Evolutionary conservation across 331 rosid genomes (phyloP), one percentile per base, ranked within the genome.

Genomic region (Acacia concinna): DNA sequence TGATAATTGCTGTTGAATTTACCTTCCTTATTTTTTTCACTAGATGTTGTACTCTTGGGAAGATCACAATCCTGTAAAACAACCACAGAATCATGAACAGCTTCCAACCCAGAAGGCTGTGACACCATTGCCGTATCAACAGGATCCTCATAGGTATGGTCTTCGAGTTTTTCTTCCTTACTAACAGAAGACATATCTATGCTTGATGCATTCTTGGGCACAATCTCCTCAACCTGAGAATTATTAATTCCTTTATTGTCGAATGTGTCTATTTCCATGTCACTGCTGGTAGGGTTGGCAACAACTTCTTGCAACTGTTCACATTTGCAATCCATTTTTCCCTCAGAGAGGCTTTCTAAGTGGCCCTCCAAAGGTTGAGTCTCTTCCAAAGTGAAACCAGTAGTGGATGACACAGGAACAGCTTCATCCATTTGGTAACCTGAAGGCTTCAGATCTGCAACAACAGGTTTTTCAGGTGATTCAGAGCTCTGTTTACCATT

Each of bases 311-410:
- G 81, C 35, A 56, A 43, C 59, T 60, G 78, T 21, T 78, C 77
- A 71, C 71, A 18, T 21, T 37, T 8, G 64, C 69, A 78, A 65
- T 67, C 78, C 74, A 18, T 60, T 67, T n/a, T 51, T 70, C 51
- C 85, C 78, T 72, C 73, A 30, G 11, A 34, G 17, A 46, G 65
- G 57, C 74, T 4, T 34, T 82, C 81, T 17, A 75, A 31, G 43
- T 47, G 44, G 73, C 79, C 81, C 74, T 70, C 73, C 6, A 82
- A 63, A 70, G 76, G n/a, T 41, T 73, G 73, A 65, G 82, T 71
- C 54, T 63, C 73, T 1, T 5, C 40, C 74, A 79, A 78, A 44
- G 18, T 74, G 54, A 34, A 38, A 57, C 38, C 8, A 21, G 38
- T 23, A 13, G 54, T 2, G 2, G 38, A n/a, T 0, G 68, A 25